A percentile compares a stretch with the other conserved stretches of the same genome.
Evolutionary conservation across 2,329 filamentous ascomycete genomes (phyloP).

Genomic region (Lachnellula cervina): DNA sequence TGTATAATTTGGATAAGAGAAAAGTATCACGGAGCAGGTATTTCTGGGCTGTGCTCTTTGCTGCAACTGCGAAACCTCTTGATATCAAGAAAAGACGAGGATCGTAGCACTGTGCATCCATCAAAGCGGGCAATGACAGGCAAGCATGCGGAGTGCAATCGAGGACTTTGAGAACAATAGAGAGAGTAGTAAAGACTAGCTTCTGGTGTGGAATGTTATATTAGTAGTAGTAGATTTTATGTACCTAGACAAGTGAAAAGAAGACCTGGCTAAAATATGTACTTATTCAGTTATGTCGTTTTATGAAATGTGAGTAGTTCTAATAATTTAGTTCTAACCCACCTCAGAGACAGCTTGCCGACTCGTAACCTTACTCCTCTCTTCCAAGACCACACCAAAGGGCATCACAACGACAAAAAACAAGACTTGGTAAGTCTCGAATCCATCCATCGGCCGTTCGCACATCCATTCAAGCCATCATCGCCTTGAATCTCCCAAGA

Average conservation of each 20-base stretch:
- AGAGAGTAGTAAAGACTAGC: neutral
- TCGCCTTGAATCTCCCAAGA: slow-evolving; percentile 7
- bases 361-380: slow-evolving; percentile 15
- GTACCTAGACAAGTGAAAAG: slow-evolving; percentile 17
- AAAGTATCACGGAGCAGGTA: neutral
- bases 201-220: slow-evolving; percentile 4
- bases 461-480: slow-evolving; percentile 10
- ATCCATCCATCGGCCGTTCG: slow-evolving; percentile 9
- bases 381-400: slow-evolving; percentile 14
- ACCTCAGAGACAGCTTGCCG: slow-evolving; percentile 6
- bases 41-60: slow-evolving; percentile 1
- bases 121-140: slow-evolving; percentile 2
- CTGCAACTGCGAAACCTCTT: slow-evolving; percentile 1
- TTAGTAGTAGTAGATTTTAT: slow-evolving; percentile 2
- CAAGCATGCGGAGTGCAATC: neutral
- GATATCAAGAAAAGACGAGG: neutral
- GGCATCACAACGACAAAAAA: slow-evolving; percentile 19
- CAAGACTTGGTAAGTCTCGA: slow-evolving; percentile 20
- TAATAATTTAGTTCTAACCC: no score
- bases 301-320: no score
- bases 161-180: slow-evolving; percentile 4
- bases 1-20: neutral
- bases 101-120: neutral
- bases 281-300: slow-evolving; percentile 11
- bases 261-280: slow-evolving; percentile 13